A percentile compares a stretch with the other conserved stretches of the same genome.
Conservation (phyloP, 1,284 basidiomycete species). For the Fomitopsis betulina region DNA sequence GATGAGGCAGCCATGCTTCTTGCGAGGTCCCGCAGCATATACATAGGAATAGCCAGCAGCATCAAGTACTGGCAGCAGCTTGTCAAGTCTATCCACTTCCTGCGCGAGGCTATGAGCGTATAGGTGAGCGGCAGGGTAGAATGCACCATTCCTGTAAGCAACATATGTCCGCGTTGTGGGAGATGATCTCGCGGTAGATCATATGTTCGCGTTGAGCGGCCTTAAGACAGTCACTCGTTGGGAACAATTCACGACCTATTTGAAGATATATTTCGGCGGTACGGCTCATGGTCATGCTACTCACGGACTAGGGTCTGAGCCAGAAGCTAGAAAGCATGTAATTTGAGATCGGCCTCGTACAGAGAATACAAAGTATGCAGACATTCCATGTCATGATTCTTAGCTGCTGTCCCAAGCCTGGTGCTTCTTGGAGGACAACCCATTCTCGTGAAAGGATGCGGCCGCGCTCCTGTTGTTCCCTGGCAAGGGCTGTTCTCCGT, state of each 20-base stretch:
- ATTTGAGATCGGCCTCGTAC: slow-evolving; percentile 14
- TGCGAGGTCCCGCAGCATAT: slow-evolving; percentile 63
- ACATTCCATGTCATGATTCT: slow-evolving; percentile 81
- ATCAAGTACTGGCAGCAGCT: slow-evolving; percentile 56
- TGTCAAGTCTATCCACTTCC: slow-evolving; percentile 76
- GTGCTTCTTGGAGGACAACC: slow-evolving; percentile 33
- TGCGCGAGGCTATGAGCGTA: slow-evolving; percentile 25
- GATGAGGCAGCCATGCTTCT: slow-evolving; percentile 83
- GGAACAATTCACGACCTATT: slow-evolving; percentile 80
- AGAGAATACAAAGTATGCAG: slow-evolving; percentile 27
- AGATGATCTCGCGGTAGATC: slow-evolving; percentile 68
- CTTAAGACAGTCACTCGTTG: slow-evolving; percentile 78
- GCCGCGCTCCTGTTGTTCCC: slow-evolving; percentile 22
- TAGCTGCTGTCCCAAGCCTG: slow-evolving; percentile 20
- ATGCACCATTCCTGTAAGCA: slow-evolving; percentile 67
- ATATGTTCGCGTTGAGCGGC: slow-evolving; percentile 68
- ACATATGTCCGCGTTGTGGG: slow-evolving; percentile 68
- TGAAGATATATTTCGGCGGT: not conserved
- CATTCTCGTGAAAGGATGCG: slow-evolving; percentile 48
- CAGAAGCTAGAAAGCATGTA: slow-evolving; percentile 45
- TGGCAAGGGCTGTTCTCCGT: slow-evolving; percentile 10
- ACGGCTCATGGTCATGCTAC: slow-evolving; percentile 25
- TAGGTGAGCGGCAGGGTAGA: slow-evolving; percentile 1
- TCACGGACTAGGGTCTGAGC: slow-evolving; percentile 76
- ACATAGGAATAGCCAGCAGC: slow-evolving; percentile 55